phyloP scores from a whole-genome alignment of 768 basidiomycete genomes.

The Rhodocollybia butyracea region DNA sequence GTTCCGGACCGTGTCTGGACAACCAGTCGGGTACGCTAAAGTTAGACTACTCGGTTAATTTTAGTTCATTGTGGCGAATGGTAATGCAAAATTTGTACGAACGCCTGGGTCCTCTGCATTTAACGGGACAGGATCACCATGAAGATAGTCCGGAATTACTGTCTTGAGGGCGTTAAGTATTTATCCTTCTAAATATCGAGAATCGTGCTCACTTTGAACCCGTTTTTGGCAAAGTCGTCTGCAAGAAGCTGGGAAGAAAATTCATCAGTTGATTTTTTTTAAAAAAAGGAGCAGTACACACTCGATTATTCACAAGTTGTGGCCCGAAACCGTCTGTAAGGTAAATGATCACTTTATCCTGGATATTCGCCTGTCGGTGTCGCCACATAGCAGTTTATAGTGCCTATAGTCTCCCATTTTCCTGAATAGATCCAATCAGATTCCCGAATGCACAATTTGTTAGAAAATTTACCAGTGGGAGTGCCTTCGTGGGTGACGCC shows the following conservation, averaged over 20 bases:
- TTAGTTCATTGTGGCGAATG: not conserved
- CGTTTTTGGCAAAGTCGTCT: slow-evolving; percentile 40
- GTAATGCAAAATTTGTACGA: not conserved
- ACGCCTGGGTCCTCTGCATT: slow-evolving; percentile 9
- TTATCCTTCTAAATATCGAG: slow-evolving; percentile 14
- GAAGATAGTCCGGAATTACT: slow-evolving; percentile 13
- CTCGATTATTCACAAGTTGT: slow-evolving; percentile 28
- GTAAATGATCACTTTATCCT: slow-evolving; percentile 39
- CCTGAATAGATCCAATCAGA: slow-evolving; percentile 20
- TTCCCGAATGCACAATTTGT: not conserved
- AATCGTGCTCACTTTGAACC: slow-evolving; percentile 25
- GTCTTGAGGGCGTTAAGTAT: slow-evolving; percentile 14
- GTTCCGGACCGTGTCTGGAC: slow-evolving; percentile 24
- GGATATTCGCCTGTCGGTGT: slow-evolving; percentile 33
- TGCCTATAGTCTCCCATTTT: slow-evolving; percentile 28
- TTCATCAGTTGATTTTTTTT: not conserved
- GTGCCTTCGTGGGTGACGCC: slow-evolving; percentile 22
- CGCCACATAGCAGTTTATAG: slow-evolving; percentile 37
- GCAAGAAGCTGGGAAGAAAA: slow-evolving; percentile 25
- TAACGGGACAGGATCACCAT: slow-evolving; percentile 14
- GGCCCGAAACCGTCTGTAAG: slow-evolving; percentile 37
- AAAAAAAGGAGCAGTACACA: slow-evolving; percentile 3
- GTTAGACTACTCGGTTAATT: not conserved
- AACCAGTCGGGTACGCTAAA: not conserved
- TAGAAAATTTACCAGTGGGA: slow-evolving; percentile 12